These are phyloP conservation scores for Fonsecaea pedrosoi DNA, from an alignment of 2,329 filamentous ascomycete genomes.

Conservation along the genomic window DNA sequence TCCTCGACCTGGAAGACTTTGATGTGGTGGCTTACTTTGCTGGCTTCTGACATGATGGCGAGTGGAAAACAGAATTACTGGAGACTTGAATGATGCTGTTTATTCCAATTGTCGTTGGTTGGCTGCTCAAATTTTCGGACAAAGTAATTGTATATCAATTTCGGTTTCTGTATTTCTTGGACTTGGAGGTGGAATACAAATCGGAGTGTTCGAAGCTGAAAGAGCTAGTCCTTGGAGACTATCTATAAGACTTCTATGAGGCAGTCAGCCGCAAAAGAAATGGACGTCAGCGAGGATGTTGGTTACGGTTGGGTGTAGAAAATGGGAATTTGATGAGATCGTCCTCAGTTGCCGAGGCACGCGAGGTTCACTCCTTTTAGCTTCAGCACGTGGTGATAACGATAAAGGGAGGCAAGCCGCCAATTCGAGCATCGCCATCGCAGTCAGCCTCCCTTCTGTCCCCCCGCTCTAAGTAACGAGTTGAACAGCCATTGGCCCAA, in stretches of 20 bases:
- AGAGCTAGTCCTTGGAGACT: background rate
- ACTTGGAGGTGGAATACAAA: background rate
- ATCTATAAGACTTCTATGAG: background rate
- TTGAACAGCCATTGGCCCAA: slow-evolving; percentile 11
- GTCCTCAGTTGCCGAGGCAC: slow-evolving; percentile 4
- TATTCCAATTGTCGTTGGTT: background rate
- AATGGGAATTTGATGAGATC: background rate
- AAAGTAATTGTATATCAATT: background rate
- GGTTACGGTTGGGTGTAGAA: background rate
- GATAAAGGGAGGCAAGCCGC: background rate
- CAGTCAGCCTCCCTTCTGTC: slow-evolving; percentile 10
- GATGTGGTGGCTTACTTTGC: slow-evolving; percentile 14
- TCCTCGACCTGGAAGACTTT: slow-evolving; percentile 19
- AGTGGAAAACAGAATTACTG: background rate
- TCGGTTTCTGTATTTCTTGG: background rate
- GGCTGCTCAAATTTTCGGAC: background rate
- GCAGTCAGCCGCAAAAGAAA: background rate
- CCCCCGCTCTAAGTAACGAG: background rate
- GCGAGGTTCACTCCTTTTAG: slow-evolving; percentile 2
- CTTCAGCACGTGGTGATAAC: slow-evolving; percentile 17
- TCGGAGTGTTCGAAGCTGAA: background rate
- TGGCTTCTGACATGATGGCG: slow-evolving; percentile 14
- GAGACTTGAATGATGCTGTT: background rate
- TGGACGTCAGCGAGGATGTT: background rate
- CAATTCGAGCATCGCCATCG: slow-evolving; percentile 9